A percentile compares a stretch with the other conserved stretches of the same genome.
Evolutionary conservation across 192 early-diverging fungal genomes (phyloP).

Genomic region (Gryganskiella cystojenkinii): DNA sequence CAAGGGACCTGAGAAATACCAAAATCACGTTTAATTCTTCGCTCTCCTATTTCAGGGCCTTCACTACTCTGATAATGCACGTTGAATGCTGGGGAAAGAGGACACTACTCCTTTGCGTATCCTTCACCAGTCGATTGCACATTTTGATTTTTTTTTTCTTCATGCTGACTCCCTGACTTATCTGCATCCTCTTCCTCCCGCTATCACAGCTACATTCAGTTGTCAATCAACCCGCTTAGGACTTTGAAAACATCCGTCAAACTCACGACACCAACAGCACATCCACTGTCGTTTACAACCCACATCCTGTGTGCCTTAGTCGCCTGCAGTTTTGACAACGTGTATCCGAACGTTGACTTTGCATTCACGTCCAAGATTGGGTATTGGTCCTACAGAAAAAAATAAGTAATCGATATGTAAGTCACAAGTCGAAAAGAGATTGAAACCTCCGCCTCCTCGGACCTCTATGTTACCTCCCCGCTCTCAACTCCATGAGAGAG

Average conservation of each 20-base stretch:
- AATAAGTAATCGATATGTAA: no score
- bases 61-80: no score
- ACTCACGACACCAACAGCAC: conserved; percentile 75
- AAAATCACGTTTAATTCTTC: no score
- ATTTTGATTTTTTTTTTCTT: no score
- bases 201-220: neutral
- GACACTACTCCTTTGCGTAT: no score
- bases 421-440: neutral
- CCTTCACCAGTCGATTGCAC: no score
- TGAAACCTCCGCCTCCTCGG: no score
- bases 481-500: conserved; percentile 27
- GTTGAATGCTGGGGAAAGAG: no score
- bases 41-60: no score
- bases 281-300: conserved; percentile 67
- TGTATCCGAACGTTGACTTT: conserved; percentile 74
- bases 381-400: conserved; percentile 57
- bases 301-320: conserved; percentile 87
- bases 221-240: conserved; percentile 42
- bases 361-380: conserved; percentile 82
- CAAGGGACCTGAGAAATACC: no score
- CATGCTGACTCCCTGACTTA: neutral
- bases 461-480: conserved; percentile 34
- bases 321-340: conserved; percentile 81
- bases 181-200: neutral
- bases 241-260: conserved; percentile 83